phyloP scores from a whole-genome alignment of 345 rosid species.

The Mercurialis annua region DNA sequence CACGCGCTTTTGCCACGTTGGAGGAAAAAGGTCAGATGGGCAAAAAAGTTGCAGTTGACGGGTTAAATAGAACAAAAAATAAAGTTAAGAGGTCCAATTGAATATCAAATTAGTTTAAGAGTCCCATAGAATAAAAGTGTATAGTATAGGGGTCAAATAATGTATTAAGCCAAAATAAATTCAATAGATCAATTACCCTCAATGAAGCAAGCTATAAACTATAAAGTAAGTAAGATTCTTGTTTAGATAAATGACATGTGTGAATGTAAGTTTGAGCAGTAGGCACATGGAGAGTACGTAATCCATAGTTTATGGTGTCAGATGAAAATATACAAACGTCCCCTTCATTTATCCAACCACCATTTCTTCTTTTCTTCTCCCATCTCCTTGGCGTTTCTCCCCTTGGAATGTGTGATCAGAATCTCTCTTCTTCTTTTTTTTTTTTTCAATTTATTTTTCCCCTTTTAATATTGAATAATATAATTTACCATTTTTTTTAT shows the following conservation, averaged over 20 bases:
- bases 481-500: neutral
- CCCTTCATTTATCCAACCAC: slow-evolving; percentile 35
- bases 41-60: too few relatives aligned
- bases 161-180: too few relatives aligned
- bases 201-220: too few relatives aligned
- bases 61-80: too few relatives aligned
- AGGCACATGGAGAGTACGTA: slow-evolving; percentile 57
- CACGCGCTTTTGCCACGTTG: too few relatives aligned
- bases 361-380: slow-evolving; percentile 40
- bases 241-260: neutral
- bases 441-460: neutral
- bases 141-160: too few relatives aligned
- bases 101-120: too few relatives aligned
- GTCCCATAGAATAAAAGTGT: too few relatives aligned
- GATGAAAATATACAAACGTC: slow-evolving; percentile 22
- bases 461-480: neutral
- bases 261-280: slow-evolving; percentile 37
- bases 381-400: slow-evolving; percentile 50
- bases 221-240: too few relatives aligned
- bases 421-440: slow-evolving; percentile 15
- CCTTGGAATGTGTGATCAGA: slow-evolving; percentile 56
- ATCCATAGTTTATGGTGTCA: slow-evolving; percentile 36
- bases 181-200: too few relatives aligned
- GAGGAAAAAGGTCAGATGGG: too few relatives aligned
- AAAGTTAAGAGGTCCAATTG: too few relatives aligned